These are phyloP conservation scores for Alisma plantagoaquatica DNA, from an alignment of 106 monocot genomes.

Conservation along the genomic window DNA sequence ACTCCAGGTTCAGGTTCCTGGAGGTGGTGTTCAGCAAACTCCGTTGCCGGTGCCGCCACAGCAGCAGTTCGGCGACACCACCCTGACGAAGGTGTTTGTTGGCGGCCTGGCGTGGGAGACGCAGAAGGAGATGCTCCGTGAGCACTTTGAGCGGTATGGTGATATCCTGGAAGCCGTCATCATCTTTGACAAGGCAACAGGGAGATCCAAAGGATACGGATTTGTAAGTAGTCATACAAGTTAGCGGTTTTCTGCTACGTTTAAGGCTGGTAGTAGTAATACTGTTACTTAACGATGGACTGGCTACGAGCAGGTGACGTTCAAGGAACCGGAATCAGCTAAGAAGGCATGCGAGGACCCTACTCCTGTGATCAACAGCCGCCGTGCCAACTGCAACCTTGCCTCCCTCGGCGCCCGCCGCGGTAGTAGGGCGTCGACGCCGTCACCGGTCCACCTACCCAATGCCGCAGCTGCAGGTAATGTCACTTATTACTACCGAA, in stretches of 20 bases:
- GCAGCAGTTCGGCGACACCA: conserved; percentile 19
- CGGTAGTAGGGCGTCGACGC: conserved; percentile 6
- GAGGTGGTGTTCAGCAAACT: too few species aligned
- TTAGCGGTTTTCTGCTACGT: too few species aligned
- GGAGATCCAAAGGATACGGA: conserved; percentile 28
- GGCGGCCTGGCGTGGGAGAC: conserved; percentile 27
- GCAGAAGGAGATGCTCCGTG: conserved; percentile 18
- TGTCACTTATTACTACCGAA: too few species aligned
- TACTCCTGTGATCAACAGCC: conserved; percentile 65
- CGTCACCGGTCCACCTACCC: not conserved
- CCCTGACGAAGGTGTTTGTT: conserved; percentile 29
- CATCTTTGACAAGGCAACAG: conserved; percentile 26
- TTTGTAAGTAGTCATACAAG: conserved; percentile 27
- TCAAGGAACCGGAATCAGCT: conserved; percentile 27
- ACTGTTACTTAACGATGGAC: not conserved
- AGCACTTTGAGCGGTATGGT: conserved; percentile 25
- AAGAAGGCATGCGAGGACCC: conserved; percentile 47
- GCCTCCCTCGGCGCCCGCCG: conserved; percentile 14
- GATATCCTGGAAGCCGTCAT: conserved; percentile 26
- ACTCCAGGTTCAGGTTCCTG: too few species aligned
- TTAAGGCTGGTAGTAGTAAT: too few species aligned
- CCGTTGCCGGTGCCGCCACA: too few species aligned
- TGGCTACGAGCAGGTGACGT: conserved; percentile 22
- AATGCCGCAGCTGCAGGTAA: not conserved
- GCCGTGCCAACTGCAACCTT: conserved; percentile 82